Conservation (phyloP, 176 grass and related monocot species). For the Leersia perrieri region DNA sequence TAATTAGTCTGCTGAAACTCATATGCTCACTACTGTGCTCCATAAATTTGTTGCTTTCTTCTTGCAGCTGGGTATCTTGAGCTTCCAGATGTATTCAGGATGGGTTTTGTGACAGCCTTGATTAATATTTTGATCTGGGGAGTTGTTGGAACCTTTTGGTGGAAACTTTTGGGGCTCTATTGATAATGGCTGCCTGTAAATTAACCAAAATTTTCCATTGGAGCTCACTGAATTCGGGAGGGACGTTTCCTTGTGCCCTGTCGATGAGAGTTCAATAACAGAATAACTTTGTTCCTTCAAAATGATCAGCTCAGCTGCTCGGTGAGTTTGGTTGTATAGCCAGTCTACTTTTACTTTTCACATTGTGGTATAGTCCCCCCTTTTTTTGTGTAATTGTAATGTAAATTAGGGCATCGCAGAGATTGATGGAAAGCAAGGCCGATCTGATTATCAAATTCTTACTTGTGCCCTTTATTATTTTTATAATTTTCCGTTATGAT, state of each 20-base stretch:
- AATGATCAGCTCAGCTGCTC: neutral
- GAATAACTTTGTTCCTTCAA: neutral
- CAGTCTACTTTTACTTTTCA: neutral
- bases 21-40: neutral
- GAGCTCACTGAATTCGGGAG: neutral
- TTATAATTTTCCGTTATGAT: neutral
- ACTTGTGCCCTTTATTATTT: neutral
- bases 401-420: neutral
- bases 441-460: neutral
- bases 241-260: neutral
- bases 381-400: slow-evolving; percentile 1
- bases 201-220: neutral
- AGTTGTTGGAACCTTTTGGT: slow-evolving; percentile 80
- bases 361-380: neutral
- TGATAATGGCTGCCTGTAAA: slow-evolving; percentile 26
- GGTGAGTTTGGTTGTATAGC: neutral
- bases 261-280: slow-evolving; percentile 14
- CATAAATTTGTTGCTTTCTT: slow-evolving; percentile 35
- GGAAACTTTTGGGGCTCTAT: slow-evolving; percentile 88
- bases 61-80: slow-evolving; percentile 69
- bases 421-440: neutral
- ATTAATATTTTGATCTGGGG: slow-evolving; percentile 65
- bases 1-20: neutral
- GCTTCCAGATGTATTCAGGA: slow-evolving; percentile 79
- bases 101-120: slow-evolving; percentile 68